Conservation (phyloP, 805 yeast genomes). For the Pichia pseudocactophila region DNA sequence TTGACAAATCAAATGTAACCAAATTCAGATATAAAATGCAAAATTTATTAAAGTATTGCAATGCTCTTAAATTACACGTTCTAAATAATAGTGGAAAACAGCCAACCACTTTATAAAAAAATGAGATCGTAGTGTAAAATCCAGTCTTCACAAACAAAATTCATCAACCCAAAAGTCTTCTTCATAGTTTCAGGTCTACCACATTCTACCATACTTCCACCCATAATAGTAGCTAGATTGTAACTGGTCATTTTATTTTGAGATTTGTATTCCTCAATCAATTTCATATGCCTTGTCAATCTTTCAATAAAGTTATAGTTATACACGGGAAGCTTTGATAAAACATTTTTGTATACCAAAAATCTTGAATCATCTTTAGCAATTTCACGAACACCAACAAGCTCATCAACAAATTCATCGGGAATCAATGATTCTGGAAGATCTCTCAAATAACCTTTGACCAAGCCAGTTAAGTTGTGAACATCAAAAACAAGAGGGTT, state of each 20-base stretch:
- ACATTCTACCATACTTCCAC: conserved; percentile 52
- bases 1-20: too few relatives aligned
- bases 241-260: conserved; percentile 81
- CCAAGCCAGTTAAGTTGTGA: conserved; percentile 81
- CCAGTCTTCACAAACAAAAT: conserved; percentile 42
- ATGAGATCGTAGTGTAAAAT: conserved; percentile 35
- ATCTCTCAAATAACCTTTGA: conserved; percentile 76
- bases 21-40: too few relatives aligned
- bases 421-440: conserved; percentile 79
- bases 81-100: not conserved
- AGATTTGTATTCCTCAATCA: conserved; percentile 57
- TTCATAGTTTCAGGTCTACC: conserved; percentile 38
- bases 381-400: conserved; percentile 31
- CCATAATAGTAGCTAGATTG: conserved; percentile 84
- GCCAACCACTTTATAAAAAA: conserved; percentile 16
- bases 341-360: conserved; percentile 17
- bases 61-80: not conserved
- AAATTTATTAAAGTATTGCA: not conserved
- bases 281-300: conserved; percentile 59
- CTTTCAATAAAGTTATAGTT: conserved; percentile 63
- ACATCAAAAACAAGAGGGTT: conserved; percentile 48
- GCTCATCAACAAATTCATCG: conserved; percentile 51
- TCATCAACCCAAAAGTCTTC: conserved; percentile 46
- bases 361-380: conserved; percentile 20
- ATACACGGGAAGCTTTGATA: conserved; percentile 43